phyloP scores from a whole-genome alignment of 352 stramenopile species.

The Phytopythium boreale region DNA sequence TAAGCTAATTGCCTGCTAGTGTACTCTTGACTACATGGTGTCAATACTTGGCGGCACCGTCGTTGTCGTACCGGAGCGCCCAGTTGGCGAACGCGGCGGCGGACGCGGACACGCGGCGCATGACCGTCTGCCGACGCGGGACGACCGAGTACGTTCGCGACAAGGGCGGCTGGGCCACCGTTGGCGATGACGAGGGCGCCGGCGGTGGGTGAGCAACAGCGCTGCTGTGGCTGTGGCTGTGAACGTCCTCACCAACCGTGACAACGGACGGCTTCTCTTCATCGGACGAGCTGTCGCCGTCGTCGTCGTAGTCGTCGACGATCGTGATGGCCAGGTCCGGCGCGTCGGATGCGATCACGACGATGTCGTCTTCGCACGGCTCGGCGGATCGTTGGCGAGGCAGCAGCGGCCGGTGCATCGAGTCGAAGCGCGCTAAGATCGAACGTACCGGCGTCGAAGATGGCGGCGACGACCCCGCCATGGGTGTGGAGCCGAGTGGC shows the following conservation, averaged over 20 bases:
- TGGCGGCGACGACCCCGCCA: background rate
- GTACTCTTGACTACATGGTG: background rate
- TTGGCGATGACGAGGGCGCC: background rate
- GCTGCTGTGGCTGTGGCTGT: background rate
- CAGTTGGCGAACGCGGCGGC: slow-evolving; percentile 27
- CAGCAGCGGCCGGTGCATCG: slow-evolving; percentile 29
- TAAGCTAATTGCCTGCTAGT: background rate
- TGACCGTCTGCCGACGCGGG: slow-evolving; percentile 20
- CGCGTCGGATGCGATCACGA: slow-evolving; percentile 23
- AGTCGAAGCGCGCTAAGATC: slow-evolving; percentile 16
- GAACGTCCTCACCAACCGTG: slow-evolving; percentile 3
- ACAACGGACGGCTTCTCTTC: slow-evolving; percentile 19
- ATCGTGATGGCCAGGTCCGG: slow-evolving; percentile 9
- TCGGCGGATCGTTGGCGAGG: slow-evolving; percentile 15
- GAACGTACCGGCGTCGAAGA: slow-evolving; percentile 12
- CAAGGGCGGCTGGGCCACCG: background rate
- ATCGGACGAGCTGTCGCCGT: slow-evolving; percentile 15
- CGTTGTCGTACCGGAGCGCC: slow-evolving; percentile 31
- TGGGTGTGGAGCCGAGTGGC: background rate
- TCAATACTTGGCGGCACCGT: slow-evolving; percentile 1
- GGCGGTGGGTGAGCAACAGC: background rate
- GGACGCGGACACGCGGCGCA: slow-evolving; percentile 25
- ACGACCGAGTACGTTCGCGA: slow-evolving; percentile 29
- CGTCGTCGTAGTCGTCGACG: slow-evolving; percentile 18
- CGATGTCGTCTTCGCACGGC: slow-evolving; percentile 29